These are phyloP conservation scores for Entomophthora muscae DNA, from an alignment of 371 early-diverging fungal species.

Conservation along the genomic window DNA sequence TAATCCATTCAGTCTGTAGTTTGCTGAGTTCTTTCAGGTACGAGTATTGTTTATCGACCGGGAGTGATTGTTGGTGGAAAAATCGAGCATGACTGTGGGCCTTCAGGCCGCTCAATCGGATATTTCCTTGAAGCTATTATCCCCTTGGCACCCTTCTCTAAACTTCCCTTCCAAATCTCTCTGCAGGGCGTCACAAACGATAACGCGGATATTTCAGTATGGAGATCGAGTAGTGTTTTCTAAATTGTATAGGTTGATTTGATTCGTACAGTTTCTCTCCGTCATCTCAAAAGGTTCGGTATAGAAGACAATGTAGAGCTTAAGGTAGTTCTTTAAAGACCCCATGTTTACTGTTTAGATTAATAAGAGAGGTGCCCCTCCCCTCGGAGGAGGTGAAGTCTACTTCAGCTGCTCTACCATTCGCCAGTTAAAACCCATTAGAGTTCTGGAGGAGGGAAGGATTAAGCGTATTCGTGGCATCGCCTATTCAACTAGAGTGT, in stretches of 20 bases:
- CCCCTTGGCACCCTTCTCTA: conserved; percentile 83
- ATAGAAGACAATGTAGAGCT: conserved; percentile 65
- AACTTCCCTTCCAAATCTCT: conserved; percentile 54
- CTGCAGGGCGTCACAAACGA: conserved; percentile 88
- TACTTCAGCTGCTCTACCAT: conserved; percentile 68
- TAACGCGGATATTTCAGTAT: conserved; percentile 58
- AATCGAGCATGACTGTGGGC: conserved; percentile 65
- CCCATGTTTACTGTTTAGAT: conserved; percentile 24
- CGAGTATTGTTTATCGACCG: conserved; percentile 67
- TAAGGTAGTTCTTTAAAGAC: conserved; percentile 26
- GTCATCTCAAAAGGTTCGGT: conserved; percentile 69
- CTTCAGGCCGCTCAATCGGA: conserved; percentile 51
- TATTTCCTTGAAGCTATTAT: conserved; percentile 86
- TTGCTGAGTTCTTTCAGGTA: conserved; percentile 25
- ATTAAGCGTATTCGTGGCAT: conserved; percentile 92
- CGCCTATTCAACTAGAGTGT: conserved; percentile 82
- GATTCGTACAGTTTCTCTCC: conserved; percentile 76
- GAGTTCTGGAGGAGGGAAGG: conserved; percentile 62
- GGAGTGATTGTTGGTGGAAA: conserved; percentile 82
- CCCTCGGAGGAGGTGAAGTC: conserved; percentile 88
- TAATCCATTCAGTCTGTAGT: conserved; percentile 10
- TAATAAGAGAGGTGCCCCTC: conserved; percentile 82
- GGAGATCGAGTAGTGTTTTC: conserved; percentile 9
- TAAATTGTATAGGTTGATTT: conserved; percentile 50
- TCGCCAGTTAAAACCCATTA: conserved; percentile 58